These are phyloP conservation scores for Stagonosporopsis chrysanthemi DNA, from an alignment of 2,329 filamentous ascomycete species.

Conservation along the genomic window DNA sequence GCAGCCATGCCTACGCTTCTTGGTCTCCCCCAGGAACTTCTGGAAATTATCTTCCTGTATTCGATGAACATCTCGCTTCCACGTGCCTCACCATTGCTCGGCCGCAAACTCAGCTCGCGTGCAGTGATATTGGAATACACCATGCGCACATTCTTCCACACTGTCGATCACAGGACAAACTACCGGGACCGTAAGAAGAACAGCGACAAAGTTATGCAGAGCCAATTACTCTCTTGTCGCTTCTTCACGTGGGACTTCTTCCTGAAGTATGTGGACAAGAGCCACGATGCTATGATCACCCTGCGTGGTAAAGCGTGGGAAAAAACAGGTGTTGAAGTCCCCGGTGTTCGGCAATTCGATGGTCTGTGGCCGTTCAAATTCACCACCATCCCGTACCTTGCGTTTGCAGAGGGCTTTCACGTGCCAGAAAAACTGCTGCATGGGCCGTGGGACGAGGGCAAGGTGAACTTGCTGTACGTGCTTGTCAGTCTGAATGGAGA, in stretches of 20 bases:
- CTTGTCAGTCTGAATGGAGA: constrained; percentile 44
- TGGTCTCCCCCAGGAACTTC: constrained; percentile 45
- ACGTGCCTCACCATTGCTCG: constrained; percentile 39
- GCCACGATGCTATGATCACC: constrained; percentile 38
- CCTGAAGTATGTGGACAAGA: constrained; percentile 40
- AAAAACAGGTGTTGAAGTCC: constrained; percentile 35
- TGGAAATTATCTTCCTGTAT: constrained; percentile 47
- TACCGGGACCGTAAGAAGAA: constrained; percentile 30
- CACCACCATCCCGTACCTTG: constrained; percentile 40
- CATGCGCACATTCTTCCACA: constrained; percentile 45
- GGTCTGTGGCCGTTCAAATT: constrained; percentile 44
- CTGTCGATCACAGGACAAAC: constrained; percentile 41
- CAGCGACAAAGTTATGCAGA: constrained; percentile 36
- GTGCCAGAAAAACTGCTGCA: constrained; percentile 49
- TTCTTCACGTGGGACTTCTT: constrained; percentile 51
- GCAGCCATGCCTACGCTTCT: constrained; percentile 44
- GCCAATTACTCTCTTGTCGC: constrained; percentile 38
- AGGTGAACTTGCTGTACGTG: constrained; percentile 43
- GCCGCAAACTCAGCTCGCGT: constrained; percentile 42
- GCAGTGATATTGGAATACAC: constrained; percentile 39
- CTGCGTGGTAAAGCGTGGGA: constrained; percentile 43
- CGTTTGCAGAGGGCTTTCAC: constrained; percentile 41
- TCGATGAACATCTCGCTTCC: constrained; percentile 48
- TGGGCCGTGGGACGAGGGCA: constrained; percentile 43
- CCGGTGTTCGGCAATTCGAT: constrained; percentile 34